These are phyloP conservation scores for Anthracocystis walkeri DNA, from an alignment of 1,284 basidiomycete genomes.

Conservation along the genomic window DNA sequence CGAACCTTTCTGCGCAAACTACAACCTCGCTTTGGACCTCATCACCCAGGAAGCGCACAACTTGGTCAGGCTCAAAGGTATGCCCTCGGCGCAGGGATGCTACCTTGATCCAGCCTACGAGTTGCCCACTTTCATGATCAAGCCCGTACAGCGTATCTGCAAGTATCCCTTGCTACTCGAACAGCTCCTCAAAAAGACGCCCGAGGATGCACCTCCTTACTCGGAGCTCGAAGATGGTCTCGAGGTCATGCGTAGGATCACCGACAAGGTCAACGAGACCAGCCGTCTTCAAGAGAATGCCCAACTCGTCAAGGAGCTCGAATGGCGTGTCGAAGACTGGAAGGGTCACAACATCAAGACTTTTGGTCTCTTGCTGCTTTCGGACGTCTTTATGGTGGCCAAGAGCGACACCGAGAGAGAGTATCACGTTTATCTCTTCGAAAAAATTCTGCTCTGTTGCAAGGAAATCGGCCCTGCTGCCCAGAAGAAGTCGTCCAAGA, in stretches of 20 bases:
- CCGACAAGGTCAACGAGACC: constrained; percentile 95
- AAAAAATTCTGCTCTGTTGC: constrained; percentile 98
- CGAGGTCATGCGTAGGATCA: constrained; percentile 88
- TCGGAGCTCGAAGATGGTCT: constrained; percentile 86
- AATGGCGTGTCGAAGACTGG: constrained; percentile 94
- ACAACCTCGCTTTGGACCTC: constrained; percentile 79
- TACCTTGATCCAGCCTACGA: constrained; percentile 74
- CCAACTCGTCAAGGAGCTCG: constrained; percentile 88
- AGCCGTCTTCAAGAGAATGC: constrained; percentile 84
- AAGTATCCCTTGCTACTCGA: constrained; percentile 78
- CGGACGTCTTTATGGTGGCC: constrained; percentile 94
- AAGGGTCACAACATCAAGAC: constrained; percentile 95
- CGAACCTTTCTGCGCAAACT: constrained; percentile 96
- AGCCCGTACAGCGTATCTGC: constrained; percentile 81
- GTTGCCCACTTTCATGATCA: constrained; percentile 85
- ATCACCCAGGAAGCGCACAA: constrained; percentile 72
- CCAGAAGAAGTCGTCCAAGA: constrained; percentile 70
- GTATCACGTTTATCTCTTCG: constrained; percentile 98
- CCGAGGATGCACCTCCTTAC: constrained; percentile 70
- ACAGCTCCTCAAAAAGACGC: constrained; percentile 76
- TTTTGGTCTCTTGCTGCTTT: constrained; percentile 91
- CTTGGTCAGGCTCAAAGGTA: constrained; percentile 51
- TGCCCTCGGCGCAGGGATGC: constrained; percentile 62
- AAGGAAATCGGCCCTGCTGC: constrained; percentile 78
- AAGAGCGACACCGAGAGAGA: constrained; percentile 97